These are phyloP conservation scores for Achaetomium macrosporum DNA, from an alignment of 2,329 filamentous ascomycete species.

Conservation along the genomic window DNA sequence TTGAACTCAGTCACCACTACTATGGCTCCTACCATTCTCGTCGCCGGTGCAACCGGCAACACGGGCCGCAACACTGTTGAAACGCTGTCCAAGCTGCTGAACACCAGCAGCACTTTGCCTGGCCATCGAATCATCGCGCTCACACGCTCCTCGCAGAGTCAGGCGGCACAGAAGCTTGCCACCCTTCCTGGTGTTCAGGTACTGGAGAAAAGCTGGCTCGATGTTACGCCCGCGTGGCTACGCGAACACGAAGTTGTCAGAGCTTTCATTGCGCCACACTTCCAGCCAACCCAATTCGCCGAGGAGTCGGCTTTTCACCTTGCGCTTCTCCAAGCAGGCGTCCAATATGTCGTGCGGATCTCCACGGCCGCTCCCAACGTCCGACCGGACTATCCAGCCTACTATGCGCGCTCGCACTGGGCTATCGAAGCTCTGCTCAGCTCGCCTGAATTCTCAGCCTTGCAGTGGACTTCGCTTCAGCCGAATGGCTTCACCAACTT, in stretches of 20 bases:
- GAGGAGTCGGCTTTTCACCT: conserved; percentile 10
- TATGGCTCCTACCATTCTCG: conserved; percentile 7
- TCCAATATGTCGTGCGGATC: conserved; percentile 13
- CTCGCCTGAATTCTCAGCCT: not conserved
- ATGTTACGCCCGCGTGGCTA: conserved; percentile 7
- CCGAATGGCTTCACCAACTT: conserved; percentile 5
- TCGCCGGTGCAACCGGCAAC: conserved; percentile 10
- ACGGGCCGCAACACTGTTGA: conserved; percentile 6
- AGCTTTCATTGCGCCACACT: conserved; percentile 10
- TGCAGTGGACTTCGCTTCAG: conserved; percentile 13
- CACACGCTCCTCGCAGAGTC: not conserved
- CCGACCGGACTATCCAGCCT: conserved; percentile 4
- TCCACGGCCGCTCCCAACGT: conserved; percentile 4
- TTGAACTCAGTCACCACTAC: no score
- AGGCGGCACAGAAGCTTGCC: not conserved
- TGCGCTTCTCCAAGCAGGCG: conserved; percentile 4
- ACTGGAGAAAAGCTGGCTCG: conserved; percentile 7
- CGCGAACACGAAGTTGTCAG: conserved; percentile 1
- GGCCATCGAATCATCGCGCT: conserved; percentile 3
- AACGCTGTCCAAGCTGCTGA: not conserved
- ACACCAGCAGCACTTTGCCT: not conserved
- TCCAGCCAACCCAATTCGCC: conserved; percentile 7
- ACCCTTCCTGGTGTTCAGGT: not conserved
- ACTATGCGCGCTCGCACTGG: conserved; percentile 11
- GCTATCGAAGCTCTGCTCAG: conserved; percentile 6